phyloP scores from a whole-genome alignment of 2,329 filamentous ascomycete species.

The Periconia macrospinosa region DNA sequence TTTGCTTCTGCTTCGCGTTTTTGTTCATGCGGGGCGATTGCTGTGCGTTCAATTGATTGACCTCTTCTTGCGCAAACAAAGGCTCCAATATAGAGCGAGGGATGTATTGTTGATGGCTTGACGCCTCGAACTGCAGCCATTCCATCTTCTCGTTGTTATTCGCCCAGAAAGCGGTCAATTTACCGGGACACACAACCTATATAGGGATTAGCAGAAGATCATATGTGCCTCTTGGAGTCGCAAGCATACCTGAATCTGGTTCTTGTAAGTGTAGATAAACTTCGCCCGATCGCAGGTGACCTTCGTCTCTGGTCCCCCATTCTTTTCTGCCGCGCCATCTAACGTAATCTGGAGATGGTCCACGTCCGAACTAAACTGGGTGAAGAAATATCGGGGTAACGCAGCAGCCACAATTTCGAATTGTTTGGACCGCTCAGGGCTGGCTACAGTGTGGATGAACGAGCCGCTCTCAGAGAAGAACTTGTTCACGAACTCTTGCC shows the following conservation, averaged over 20 bases:
- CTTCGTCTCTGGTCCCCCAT: constrained; percentile 66
- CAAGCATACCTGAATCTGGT: constrained; percentile 72
- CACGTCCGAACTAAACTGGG: constrained; percentile 81
- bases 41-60: constrained; percentile 53
- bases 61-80: constrained; percentile 50
- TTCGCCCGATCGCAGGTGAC: constrained; percentile 77
- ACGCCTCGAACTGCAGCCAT: constrained; percentile 78
- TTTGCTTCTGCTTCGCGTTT: constrained; percentile 56
- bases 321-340: constrained; percentile 65
- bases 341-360: constrained; percentile 83
- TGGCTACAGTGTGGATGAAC: constrained; percentile 69
- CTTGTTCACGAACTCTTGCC: constrained; percentile 75
- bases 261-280: constrained; percentile 87
- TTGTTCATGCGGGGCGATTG: constrained; percentile 58
- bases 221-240: constrained; percentile 2
- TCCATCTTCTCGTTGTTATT: constrained; percentile 74
- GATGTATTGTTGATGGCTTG: constrained; percentile 79
- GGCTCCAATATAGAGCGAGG: constrained; percentile 63
- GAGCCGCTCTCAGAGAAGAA: constrained; percentile 81
- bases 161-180: constrained; percentile 78
- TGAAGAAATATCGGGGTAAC: constrained; percentile 85
- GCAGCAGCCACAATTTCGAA: constrained; percentile 85
- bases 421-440: constrained; percentile 67
- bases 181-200: constrained; percentile 76
- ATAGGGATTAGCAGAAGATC: background rate